phyloP scores from a whole-genome alignment of 148 eudicot species.

The Fallopia convolvulus region DNA sequence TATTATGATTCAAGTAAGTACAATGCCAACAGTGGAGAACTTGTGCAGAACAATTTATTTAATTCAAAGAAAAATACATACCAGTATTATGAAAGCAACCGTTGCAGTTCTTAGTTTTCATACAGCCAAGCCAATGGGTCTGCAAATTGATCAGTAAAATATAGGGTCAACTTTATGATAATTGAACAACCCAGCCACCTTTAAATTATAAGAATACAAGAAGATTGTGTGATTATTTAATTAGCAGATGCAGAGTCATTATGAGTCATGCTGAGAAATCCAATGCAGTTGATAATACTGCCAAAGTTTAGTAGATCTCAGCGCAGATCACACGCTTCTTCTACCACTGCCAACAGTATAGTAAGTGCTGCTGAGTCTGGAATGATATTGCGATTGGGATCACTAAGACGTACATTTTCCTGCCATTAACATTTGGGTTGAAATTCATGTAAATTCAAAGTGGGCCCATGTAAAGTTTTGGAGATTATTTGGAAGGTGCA shows the following conservation, averaged over 20 bases:
- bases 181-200: background rate
- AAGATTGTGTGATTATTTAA: background rate
- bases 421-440: background rate
- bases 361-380: background rate
- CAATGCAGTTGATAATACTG: background rate
- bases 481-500: background rate
- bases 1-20: background rate
- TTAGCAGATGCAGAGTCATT: background rate
- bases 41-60: background rate
- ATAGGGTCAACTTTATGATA: constrained; percentile 5
- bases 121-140: background rate
- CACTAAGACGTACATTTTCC: background rate
- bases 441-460: no score
- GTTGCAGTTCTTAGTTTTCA: background rate
- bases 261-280: background rate
- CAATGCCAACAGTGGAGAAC: no score
- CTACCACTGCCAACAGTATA: background rate
- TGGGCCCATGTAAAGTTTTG: no score
- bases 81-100: no score
- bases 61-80: no score
- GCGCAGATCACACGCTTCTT: constrained; percentile 1
- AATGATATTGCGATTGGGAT: background rate
- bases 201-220: background rate
- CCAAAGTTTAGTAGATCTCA: background rate
- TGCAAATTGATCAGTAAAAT: background rate